Evolutionary conservation across 306 rosid species (phyloP), one percentile per base, ranked within the genome.

Genomic region (Cucumis cinereus): DNA sequence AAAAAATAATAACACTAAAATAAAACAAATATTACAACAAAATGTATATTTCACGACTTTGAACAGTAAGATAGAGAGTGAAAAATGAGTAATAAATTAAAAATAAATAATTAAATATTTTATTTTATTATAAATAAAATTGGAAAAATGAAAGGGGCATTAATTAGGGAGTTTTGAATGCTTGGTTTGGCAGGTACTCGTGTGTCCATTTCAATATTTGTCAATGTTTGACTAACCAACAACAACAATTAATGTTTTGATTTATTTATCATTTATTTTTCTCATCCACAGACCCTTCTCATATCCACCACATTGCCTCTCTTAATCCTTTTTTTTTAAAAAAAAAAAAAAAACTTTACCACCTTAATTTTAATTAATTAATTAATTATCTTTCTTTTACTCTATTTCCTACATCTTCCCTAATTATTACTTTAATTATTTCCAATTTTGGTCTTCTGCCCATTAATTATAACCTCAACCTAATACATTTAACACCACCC

Each of bases 121-220:
- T n/a, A n/a, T n/a, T n/a, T n/a, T n/a, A n/a, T n/a, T n/a, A n/a
- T n/a, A n/a, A n/a, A n/a, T n/a, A n/a, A n/a, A n/a, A n/a, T n/a
- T n/a, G n/a, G n/a, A n/a, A 22, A 41, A 68, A 68, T 68, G 2
- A 13, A 13, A 43, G 4, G 57, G 57, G 14, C 58, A 45, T 70
- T 70, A 47, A 70, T 70, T 24, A 24, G 0, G 75, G 56, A 70
- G 75, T 45, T 70, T 70, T 70, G 74, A 70, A 70, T 70, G 75
- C 75, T 70, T 70, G 75, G 75, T 70, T 70, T 47, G 75, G 75
- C 40, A 45, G 75, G 75, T 70, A 70, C 75, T 45, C 75, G 75
- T 70, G 75, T 70, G 75, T 70, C 75, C 58, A 70, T 70, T 70
- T 70, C 75, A 70, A 70, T 70, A 70, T 43, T 74, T 74, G 59